These are phyloP conservation scores for Chlorella sp. DNA, from an alignment of 139 green algal species.

Conservation along the genomic window DNA sequence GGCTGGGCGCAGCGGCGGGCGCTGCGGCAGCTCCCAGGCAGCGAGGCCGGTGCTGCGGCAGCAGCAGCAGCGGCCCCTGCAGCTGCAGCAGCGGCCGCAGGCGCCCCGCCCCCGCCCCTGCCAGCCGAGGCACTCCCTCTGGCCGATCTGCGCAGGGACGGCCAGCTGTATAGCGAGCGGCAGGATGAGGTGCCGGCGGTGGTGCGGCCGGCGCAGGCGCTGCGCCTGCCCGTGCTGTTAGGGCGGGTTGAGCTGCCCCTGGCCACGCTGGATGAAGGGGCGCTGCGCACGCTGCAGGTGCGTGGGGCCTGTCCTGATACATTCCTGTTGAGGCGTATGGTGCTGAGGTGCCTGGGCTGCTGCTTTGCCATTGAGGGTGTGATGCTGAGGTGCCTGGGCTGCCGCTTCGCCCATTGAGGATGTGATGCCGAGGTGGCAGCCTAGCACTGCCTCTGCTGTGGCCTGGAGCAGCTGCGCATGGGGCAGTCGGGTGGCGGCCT, in stretches of 20 bases:
- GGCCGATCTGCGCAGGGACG: background rate
- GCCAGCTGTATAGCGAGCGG: background rate
- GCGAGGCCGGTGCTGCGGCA: background rate
- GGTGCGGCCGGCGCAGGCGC: background rate
- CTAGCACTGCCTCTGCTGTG: too few relatives aligned
- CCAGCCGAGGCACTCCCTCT: slow-evolving; percentile 24
- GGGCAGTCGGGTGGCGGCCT: too few relatives aligned
- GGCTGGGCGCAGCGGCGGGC: background rate
- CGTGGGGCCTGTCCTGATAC: background rate
- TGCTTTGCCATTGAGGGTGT: too few relatives aligned
- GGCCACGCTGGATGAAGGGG: background rate
- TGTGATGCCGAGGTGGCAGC: too few relatives aligned
- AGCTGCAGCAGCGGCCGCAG: background rate
- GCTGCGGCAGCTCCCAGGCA: background rate
- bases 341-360: too few relatives aligned
- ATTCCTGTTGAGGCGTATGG: too few relatives aligned
- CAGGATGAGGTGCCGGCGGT: slow-evolving; percentile 14
- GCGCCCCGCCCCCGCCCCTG: background rate
- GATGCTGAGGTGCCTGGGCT: too few relatives aligned
- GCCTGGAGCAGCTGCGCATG: too few relatives aligned
- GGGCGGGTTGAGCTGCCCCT: slow-evolving; percentile 20
- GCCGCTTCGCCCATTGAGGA: too few relatives aligned
- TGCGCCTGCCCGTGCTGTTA: slow-evolving; percentile 5
- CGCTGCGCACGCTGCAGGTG: background rate
- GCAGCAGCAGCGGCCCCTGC: background rate